Conservation (phyloP, 805 yeast species). For the Wickerhamiella allomyrinae region DNA sequence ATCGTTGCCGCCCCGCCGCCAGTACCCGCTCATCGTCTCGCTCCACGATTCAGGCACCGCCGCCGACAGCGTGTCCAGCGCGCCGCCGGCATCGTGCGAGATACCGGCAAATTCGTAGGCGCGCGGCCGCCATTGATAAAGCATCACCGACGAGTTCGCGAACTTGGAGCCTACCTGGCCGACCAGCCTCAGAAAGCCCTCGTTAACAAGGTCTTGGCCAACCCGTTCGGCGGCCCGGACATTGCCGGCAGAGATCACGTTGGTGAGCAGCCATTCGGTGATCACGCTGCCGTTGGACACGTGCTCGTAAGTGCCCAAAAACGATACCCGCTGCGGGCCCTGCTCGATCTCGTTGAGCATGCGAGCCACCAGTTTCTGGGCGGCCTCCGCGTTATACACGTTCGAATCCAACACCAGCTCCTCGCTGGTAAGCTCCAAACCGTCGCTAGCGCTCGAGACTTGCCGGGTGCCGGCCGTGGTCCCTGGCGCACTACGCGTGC, state of each 20-base stretch:
- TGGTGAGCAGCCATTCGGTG: conserved; percentile 42
- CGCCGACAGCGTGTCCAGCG: conserved; percentile 5
- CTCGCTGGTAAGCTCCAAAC: conserved; percentile 13
- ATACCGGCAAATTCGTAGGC: conserved; percentile 43
- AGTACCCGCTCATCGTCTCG: conserved; percentile 5
- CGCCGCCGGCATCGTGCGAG: conserved; percentile 8
- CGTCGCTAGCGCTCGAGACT: background rate
- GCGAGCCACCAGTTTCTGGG: conserved; percentile 30
- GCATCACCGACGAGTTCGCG: conserved; percentile 59
- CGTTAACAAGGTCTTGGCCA: conserved; percentile 55
- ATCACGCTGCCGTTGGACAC: conserved; percentile 49
- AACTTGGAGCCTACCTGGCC: conserved; percentile 48
- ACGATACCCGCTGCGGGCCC: conserved; percentile 43
- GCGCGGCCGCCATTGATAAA: conserved; percentile 67
- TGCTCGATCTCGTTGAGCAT: conserved; percentile 40
- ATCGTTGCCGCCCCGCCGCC: conserved; percentile 13
- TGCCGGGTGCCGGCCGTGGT: background rate
- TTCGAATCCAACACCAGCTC: conserved; percentile 22
- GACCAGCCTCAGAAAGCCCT: conserved; percentile 47
- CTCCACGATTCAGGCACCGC: conserved; percentile 8
- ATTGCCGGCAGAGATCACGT: conserved; percentile 28
- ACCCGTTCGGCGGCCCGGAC: conserved; percentile 50
- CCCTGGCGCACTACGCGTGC: background rate
- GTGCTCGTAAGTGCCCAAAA: conserved; percentile 52
- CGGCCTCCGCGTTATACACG: conserved; percentile 26